These are phyloP conservation scores for Hypoxylon fragiforme DNA, from an alignment of 495 filamentous ascomycete species.

Conservation along the genomic window DNA sequence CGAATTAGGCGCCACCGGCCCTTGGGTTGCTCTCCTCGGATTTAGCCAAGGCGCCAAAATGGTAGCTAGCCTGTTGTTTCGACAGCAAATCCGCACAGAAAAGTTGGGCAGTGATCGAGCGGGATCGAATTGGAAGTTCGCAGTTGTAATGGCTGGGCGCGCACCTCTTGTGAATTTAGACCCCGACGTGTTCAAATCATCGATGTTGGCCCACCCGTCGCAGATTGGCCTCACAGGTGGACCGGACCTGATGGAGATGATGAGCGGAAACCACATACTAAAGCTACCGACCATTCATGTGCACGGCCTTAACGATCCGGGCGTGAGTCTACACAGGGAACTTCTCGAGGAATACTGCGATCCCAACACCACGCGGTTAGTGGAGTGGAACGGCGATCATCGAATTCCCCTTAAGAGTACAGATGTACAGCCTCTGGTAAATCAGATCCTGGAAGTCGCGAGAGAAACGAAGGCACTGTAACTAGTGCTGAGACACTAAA, in stretches of 20 bases:
- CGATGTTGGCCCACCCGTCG: slow-evolving; percentile 24
- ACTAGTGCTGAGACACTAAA: too few species aligned
- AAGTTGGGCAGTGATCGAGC: slow-evolving; percentile 7
- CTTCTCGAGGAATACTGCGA: slow-evolving; percentile 57
- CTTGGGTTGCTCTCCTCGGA: slow-evolving; percentile 61
- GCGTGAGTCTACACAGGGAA: slow-evolving; percentile 54
- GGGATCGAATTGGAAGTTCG: slow-evolving; percentile 40
- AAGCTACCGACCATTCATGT: slow-evolving; percentile 65
- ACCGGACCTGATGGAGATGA: slow-evolving; percentile 35
- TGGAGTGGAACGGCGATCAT: slow-evolving; percentile 67
- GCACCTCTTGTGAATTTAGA: slow-evolving; percentile 57
- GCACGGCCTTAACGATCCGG: slow-evolving; percentile 61
- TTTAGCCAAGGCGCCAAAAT: slow-evolving; percentile 66
- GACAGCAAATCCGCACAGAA: slow-evolving; percentile 34
- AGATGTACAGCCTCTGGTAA: slow-evolving; percentile 56
- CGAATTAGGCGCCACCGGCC: slow-evolving; percentile 46
- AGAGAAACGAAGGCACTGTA: slow-evolving; percentile 37
- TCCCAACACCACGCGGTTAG: slow-evolving; percentile 43
- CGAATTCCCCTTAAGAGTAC: slow-evolving; percentile 58
- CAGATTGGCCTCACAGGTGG: slow-evolving; percentile 20
- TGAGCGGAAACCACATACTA: slow-evolving; percentile 29
- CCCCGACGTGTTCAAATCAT: slow-evolving; percentile 29
- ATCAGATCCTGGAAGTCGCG: slow-evolving; percentile 50
- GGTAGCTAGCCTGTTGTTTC: slow-evolving; percentile 49
- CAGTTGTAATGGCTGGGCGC: slow-evolving; percentile 59